Evolutionary conservation across 768 basidiomycete genomes (phyloP).

Genomic region (Glaciozyma antarctica): DNA sequence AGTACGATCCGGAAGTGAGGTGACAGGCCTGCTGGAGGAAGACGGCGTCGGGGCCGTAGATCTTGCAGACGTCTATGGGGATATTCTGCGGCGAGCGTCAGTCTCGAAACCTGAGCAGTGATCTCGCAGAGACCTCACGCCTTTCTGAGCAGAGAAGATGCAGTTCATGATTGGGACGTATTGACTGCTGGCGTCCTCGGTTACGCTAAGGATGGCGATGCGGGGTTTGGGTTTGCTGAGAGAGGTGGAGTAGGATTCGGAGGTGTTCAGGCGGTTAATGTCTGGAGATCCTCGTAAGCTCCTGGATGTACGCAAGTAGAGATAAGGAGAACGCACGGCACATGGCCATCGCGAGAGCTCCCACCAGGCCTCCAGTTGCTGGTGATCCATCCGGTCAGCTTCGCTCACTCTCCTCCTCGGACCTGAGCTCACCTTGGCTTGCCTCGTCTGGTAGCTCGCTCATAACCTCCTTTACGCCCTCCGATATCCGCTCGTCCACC

Average conservation of each 20-base stretch:
- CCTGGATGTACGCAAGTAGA: constrained; percentile 34
- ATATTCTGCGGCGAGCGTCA: constrained; percentile 57
- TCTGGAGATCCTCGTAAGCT: constrained; percentile 44
- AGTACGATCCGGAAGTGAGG: constrained; percentile 87
- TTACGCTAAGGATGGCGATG: constrained; percentile 76
- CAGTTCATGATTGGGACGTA: constrained; percentile 99
- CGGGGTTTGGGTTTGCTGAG: constrained; percentile 45
- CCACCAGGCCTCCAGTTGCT: constrained; percentile 50
- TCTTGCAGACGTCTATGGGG: constrained; percentile 89
- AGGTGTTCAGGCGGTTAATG: constrained; percentile 52
- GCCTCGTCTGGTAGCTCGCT: constrained; percentile 30
- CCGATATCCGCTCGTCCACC: constrained; percentile 59
- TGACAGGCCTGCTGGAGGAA: constrained; percentile 97
- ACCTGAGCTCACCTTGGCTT: neutral
- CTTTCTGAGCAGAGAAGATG: constrained; percentile 96
- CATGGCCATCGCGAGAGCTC: constrained; percentile 81
- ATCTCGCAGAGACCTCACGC: constrained; percentile 45
- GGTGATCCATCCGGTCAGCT: neutral
- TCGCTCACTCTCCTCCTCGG: neutral
- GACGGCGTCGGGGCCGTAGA: constrained; percentile 72
- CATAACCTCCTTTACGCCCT: constrained; percentile 55
- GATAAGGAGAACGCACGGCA: constrained; percentile 54
- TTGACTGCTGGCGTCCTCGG: constrained; percentile 74
- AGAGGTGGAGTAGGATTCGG: constrained; percentile 17
- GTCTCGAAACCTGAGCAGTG: neutral